These are phyloP conservation scores for Boletus sp. DNA, from an alignment of 1,284 basidiomycete species.

Conservation along the genomic window DNA sequence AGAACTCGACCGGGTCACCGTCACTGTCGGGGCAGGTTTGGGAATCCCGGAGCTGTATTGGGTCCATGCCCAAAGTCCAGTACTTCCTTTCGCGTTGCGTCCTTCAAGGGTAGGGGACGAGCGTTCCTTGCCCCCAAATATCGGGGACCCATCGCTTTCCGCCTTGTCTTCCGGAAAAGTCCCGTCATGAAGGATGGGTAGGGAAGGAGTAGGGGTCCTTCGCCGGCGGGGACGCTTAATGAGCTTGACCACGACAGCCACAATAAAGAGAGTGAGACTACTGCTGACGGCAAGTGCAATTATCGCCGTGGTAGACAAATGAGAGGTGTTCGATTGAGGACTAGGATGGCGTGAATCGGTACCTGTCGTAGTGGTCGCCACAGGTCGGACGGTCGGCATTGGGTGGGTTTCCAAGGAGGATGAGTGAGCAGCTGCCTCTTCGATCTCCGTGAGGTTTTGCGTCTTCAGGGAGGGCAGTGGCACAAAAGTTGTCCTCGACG, in stretches of 20 bases:
- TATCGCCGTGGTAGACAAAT: conserved; percentile 40
- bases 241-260: conserved; percentile 47
- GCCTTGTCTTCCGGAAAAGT: conserved; percentile 42
- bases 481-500: conserved; percentile 25
- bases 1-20: conserved; percentile 26
- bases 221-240: conserved; percentile 47
- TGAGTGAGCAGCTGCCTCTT: conserved; percentile 17
- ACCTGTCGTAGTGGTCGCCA: conserved; percentile 1
- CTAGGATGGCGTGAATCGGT: conserved; percentile 1
- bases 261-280: conserved; percentile 50
- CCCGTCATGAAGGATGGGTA: conserved; percentile 62
- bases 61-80: conserved; percentile 55
- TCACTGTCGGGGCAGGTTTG: conserved; percentile 30
- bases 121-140: conserved; percentile 71
- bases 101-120: conserved; percentile 43
- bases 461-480: conserved; percentile 32
- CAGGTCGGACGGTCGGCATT: conserved; percentile 10
- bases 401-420: conserved; percentile 12
- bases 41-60: conserved; percentile 50
- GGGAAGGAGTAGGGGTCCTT: conserved; percentile 57
- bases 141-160: conserved; percentile 56
- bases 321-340: conserved; percentile 10
- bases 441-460: conserved; percentile 25
- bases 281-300: conserved; percentile 58
- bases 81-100: conserved; percentile 32